Percentiles rank a stretch among this genome's conserved stretches.
Evolutionary conservation across 2,329 filamentous ascomycete species (phyloP).

Genomic region (Dothistroma pini): DNA sequence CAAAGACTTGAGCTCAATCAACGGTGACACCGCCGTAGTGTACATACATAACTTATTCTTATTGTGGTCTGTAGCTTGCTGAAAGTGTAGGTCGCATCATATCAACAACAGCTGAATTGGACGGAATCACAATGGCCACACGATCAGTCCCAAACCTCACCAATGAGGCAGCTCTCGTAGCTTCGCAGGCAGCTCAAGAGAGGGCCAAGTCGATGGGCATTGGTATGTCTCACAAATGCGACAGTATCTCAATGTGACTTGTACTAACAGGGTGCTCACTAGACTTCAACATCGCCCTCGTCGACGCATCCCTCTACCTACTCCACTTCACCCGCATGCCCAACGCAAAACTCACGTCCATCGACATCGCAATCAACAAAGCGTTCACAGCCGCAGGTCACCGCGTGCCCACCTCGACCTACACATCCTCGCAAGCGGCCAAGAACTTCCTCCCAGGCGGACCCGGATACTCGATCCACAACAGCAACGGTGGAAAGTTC

Average conservation of each 20-base stretch:
- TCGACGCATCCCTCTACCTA: constrained; percentile 45
- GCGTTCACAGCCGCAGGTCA: constrained; percentile 57
- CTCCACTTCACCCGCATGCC: constrained; percentile 49
- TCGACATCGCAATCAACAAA: constrained; percentile 62
- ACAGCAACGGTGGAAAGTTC: constrained; percentile 53
- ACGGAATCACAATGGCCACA: constrained; percentile 27
- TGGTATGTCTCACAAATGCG: constrained; percentile 22
- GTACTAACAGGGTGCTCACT: not conserved
- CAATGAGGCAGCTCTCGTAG: constrained; percentile 35
- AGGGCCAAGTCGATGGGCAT: constrained; percentile 38
- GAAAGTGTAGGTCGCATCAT: not conserved
- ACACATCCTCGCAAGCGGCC: constrained; percentile 37
- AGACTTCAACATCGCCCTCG: constrained; percentile 51
- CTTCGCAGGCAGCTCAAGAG: constrained; percentile 34
- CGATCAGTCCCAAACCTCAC: constrained; percentile 34
- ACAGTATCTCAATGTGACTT: not conserved
- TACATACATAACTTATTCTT: constrained; percentile 1
- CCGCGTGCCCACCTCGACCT: constrained; percentile 48
- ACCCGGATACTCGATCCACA: constrained; percentile 50
- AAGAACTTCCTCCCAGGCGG: constrained; percentile 54
- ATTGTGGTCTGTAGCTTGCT: not conserved
- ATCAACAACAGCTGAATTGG: not conserved
- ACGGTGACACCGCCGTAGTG: not conserved
- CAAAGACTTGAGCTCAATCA: not conserved
- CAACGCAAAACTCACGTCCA: constrained; percentile 49